Evolutionary conservation across 2,329 filamentous ascomycete genomes (phyloP), one percentile per base, ranked within the genome.

Genomic region (Paramyrothecium roridum): DNA sequence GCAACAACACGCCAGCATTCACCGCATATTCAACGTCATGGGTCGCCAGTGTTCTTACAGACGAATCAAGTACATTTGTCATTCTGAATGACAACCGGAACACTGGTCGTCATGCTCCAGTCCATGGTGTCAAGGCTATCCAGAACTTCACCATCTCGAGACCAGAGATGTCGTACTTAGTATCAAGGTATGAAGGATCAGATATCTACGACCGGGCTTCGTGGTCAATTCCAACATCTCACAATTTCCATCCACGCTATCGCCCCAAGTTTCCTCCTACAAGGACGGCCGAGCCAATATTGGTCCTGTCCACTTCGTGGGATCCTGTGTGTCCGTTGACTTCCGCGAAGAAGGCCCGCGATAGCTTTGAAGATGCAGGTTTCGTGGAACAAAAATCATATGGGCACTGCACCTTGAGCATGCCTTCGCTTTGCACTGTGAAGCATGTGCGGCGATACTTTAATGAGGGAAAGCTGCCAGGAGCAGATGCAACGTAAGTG

Each of bases 241-340:
- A 71, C 47, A 48, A 52, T 10, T 71, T 67, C 21, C 51, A 57
- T 11, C 67, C 68, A 0, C 55, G 48, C 0, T n/a, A 52, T 2
- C 13, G 19, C 26, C 48, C 48, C 3, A 33, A 50, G 7, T 33
- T 50, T 33, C 48, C 48, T 33, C 54, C 56, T 2, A 62, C 87
- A 46, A 51, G 60, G 21, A 72, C 67, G 2, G 61, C 59, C 0
- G 57, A 70, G 20, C 70, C 70, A 17, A 48, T 73, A 0, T 61
- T 73, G 0, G 60, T 73, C 1, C 53, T 73, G 8, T 67, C 67
- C 1, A 72, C 63, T 0, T 65, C 62, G 0, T 67, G 67, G 26
- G 69, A 73, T 3, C 84, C 85, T 0, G 80, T 87, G 1, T 86
- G 83, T 21, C 70, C 76, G 2, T 57, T 77, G 1, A 56, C 68